Base-by-base conservation (phyloP, 2,329 filamentous ascomycete genomes). In the Ilyonectria destructans region DNA sequence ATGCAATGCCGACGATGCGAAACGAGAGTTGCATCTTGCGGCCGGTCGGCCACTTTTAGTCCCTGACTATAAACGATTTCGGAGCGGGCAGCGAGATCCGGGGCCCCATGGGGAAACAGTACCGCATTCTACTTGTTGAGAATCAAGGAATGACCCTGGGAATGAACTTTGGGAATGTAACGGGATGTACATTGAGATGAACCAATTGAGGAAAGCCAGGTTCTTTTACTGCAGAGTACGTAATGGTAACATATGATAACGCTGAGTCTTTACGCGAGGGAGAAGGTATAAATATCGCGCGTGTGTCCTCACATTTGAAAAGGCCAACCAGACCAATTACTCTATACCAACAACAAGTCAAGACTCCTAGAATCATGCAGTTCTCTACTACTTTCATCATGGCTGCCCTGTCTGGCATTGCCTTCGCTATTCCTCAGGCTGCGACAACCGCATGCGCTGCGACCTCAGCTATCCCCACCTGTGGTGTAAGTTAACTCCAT, bases 381-480 rank as follows among this genome's bases (percentile, higher is more conserved):
- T 69, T 73, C 19, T 56, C 68, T 2, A 59, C 23, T 9, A 52
- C 66, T 3, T 58, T 72, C 58, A n/a, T 72, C 29, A 13, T 69
- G 10, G 60, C 58, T 35, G 60, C 62, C 21, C 58, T 73, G 17
- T 55, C 70, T 19, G 43, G 68, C 31, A 52, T 58, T 54, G 29
- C 55, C 13, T 69, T 73, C 26, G 62, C 65, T 56, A 26, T 72
- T 8, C 70, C 70, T 10, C 71, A 72, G 35, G 71, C 70, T 46
- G 60, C 29, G 5, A 46, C 56, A 15, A 70, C 70, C 23, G 70
- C 64, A 9, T 73, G 71, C 26, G 62, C 68, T 12, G 4, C 60
- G 58, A 73, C 70, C n/a, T 73, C 71, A 29, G 71, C 71, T 17
- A 71, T 73, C 33, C 71, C 71, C 6, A 65, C 68, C n/a, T 73